Conservation (phyloP, 768 basidiomycete species). For the Roridomyces roridus region DNA sequence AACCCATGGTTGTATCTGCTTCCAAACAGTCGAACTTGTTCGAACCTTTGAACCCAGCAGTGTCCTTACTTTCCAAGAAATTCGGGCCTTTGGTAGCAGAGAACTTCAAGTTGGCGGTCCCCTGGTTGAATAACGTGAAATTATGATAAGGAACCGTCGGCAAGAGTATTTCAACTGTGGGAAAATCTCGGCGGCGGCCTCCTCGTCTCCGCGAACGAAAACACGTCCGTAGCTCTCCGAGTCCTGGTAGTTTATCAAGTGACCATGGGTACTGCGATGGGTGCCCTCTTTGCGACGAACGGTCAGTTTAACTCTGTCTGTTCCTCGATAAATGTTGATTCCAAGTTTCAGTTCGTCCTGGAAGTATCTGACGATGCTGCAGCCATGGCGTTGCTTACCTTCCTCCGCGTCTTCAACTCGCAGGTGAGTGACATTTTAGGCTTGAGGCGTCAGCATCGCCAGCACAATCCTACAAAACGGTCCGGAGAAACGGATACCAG, state of each 20-base stretch:
- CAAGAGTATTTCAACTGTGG: too few species aligned
- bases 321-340: neutral
- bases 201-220: constrained; percentile 33
- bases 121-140: too few species aligned
- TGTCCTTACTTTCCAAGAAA: too few species aligned
- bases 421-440: too few species aligned
- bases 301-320: constrained; percentile 11
- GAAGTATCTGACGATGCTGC: constrained; percentile 1
- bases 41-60: too few species aligned
- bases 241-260: constrained; percentile 34
- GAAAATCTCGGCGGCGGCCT: constrained; percentile 46
- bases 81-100: too few species aligned
- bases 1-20: too few species aligned
- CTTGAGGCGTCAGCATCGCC: constrained; percentile 10
- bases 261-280: constrained; percentile 35
- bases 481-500: neutral
- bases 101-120: too few species aligned
- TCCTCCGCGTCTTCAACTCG: constrained; percentile 2
- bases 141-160: too few species aligned
- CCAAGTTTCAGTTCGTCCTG: neutral
- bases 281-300: constrained; percentile 27
- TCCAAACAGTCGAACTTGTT: too few species aligned
- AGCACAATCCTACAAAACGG: constrained; percentile 13
- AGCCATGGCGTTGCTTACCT: neutral
- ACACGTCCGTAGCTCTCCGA: constrained; percentile 28